Percentiles rank a stretch among this genome's conserved stretches.
These are phyloP conservation scores for Magnaporthiopsis incrustans DNA, from an alignment of 2,329 filamentous ascomycete species.

Conservation along the genomic window DNA sequence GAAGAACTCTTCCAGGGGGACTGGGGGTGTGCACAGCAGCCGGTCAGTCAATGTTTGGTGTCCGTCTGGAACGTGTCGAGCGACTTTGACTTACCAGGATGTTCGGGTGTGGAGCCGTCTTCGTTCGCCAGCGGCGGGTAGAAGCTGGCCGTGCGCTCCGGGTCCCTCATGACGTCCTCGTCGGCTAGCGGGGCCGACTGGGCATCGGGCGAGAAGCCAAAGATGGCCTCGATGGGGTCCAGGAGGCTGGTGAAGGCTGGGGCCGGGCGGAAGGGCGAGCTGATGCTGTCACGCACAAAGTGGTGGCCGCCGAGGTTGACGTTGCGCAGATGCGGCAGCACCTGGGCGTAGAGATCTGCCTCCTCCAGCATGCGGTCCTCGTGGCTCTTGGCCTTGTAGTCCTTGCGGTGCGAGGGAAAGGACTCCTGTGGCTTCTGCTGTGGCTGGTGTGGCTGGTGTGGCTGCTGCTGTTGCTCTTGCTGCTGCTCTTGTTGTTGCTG, in stretches of 20 bases:
- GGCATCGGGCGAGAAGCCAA: background rate
- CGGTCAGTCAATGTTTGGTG: background rate
- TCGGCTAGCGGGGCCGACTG: background rate
- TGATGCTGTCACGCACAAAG: background rate
- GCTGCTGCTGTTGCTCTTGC: too few species aligned
- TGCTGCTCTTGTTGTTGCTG: too few species aligned
- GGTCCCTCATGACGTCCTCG: background rate
- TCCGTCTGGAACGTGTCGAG: background rate
- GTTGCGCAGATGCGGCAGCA: background rate
- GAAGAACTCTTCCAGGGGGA: background rate
- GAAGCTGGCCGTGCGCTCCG: background rate
- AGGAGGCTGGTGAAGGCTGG: too few species aligned
- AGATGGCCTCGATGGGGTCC: background rate
- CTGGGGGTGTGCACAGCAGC: background rate
- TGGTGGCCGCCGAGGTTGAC: background rate
- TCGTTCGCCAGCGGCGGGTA: slow-evolving; percentile 1
- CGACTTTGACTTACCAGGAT: too few species aligned
- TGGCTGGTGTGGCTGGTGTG: too few species aligned
- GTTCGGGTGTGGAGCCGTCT: background rate
- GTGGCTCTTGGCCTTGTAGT: background rate
- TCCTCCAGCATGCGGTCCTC: background rate
- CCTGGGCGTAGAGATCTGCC: background rate
- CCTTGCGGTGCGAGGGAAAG: background rate
- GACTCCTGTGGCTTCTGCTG: too few species aligned
- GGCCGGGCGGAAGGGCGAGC: background rate